A percentile compares a stretch with the other conserved stretches of the same genome.
Conservation (phyloP, 129 eudicot species). For the Rutidosis leptorrhynchoides region DNA sequence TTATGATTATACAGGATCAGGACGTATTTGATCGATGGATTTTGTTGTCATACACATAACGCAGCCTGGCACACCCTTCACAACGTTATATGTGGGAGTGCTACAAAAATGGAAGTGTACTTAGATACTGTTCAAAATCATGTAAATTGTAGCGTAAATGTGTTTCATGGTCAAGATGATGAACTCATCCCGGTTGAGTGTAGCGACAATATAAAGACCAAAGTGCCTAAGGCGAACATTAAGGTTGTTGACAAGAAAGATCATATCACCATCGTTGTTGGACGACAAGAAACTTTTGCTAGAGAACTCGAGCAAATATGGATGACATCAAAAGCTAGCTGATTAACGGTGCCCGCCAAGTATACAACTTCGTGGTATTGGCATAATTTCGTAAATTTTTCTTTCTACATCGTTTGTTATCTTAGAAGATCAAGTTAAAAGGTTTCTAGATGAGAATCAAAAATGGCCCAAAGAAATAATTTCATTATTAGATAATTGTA, state of each 20-base stretch:
- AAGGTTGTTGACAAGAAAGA: constrained; percentile 67
- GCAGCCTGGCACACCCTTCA: constrained; percentile 99
- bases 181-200: constrained; percentile 87
- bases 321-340: constrained; percentile 35
- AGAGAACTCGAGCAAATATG: constrained; percentile 86
- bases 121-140: constrained; percentile 48
- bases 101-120: constrained; percentile 65
- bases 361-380: neutral
- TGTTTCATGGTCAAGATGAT: constrained; percentile 76
- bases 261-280: constrained; percentile 87
- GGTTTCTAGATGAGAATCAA: constrained; percentile 2
- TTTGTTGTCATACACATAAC: constrained; percentile 82
- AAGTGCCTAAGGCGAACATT: constrained; percentile 59
- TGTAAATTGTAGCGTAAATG: constrained; percentile 50
- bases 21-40: constrained; percentile 77
- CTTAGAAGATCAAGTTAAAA: constrained; percentile 6
- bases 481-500: constrained; percentile 10
- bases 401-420: neutral
- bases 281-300: constrained; percentile 77
- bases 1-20: constrained; percentile 43
- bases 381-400: neutral
- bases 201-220: constrained; percentile 65
- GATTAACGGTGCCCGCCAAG: neutral
- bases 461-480: constrained; percentile 1
- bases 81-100: constrained; percentile 87